Evolutionary conservation across 139 green algal genomes (phyloP), one percentile per base, ranked within the genome.

Genomic region (Micractinium conductrix): DNA sequence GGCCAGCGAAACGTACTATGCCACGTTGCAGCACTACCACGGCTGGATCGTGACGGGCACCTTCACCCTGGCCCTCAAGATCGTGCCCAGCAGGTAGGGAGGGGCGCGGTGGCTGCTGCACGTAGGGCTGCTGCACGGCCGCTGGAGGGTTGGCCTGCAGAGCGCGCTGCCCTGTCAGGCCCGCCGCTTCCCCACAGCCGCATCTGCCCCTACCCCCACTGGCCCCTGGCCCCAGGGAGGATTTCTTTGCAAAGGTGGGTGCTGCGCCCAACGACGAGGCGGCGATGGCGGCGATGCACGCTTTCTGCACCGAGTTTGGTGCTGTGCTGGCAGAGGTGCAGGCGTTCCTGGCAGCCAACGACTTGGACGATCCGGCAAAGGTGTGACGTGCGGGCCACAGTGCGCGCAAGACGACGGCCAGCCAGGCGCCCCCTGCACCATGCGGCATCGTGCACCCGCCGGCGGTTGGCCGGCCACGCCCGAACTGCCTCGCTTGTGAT

Each of bases 11-110:
- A 87, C 87, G 2, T 97, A 97, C 81, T 81, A 88, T 19, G 75
- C 78, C 2, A 96, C 93, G 2, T 78, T 97, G n/a, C 88, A 92
- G 60, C 79, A 88, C 40, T 97, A 86, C 85, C 94, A 97, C 81
- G 94, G 94, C 70, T 96, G 94, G 88, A 88, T 96, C 6, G 93
- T 90, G 1, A 93, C 91, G 9, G 89, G 80, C 33, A 94, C 93
- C 1, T 96, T 96, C 82, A 91, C 82, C 24, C 86, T 96, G 1
- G 89, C 88, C 4, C 79, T 92, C 4, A 92, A 92, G 72, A 85
- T 92, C 26, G 78, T 91, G 35, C 85, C 79, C 28, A 69, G 58
- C 72, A 86, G 74, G 75, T 84, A 50, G 35, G 33, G 3, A 9
- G 24, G n/a, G n/a, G n/a, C n/a, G n/a, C n/a, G n/a, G n/a, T n/a